phyloP scores from a whole-genome alignment of 495 filamentous ascomycete genomes.

The Lepidopterella palustris region DNA sequence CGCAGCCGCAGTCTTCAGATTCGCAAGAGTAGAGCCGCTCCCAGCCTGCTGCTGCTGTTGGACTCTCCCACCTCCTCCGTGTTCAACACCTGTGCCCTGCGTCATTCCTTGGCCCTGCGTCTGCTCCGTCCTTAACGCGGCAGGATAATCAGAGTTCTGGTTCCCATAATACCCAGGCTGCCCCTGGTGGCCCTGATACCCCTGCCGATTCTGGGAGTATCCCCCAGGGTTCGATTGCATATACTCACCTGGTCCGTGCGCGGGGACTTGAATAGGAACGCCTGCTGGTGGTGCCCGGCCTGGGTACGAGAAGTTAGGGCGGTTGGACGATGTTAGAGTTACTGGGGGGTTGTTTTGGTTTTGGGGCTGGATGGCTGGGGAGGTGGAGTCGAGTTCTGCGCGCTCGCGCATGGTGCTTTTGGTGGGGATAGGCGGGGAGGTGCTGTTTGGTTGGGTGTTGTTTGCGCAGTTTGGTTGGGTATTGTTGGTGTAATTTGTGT shows the following conservation, averaged over 20 bases:
- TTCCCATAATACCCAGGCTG: background rate
- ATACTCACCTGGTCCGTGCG: conserved; percentile 5
- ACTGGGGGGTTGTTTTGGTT: conserved; percentile 16
- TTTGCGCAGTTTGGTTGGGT: background rate
- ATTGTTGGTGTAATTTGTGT: background rate
- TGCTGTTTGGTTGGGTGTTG: background rate
- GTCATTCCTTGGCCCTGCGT: background rate
- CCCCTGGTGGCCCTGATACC: background rate
- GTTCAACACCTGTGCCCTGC: background rate
- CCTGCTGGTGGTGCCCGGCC: conserved; percentile 18
- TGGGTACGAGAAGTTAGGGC: conserved; percentile 26
- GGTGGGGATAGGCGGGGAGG: conserved; percentile 19
- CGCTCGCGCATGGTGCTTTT: conserved; percentile 23
- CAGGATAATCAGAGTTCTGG: background rate
- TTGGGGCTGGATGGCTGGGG: conserved; percentile 10
- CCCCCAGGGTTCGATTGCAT: background rate
- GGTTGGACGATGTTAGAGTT: conserved; percentile 7
- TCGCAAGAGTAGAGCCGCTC: conserved; percentile 14
- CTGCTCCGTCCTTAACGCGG: conserved; percentile 8
- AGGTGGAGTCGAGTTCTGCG: conserved; percentile 17
- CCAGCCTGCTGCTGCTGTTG: background rate
- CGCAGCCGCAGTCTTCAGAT: conserved; percentile 24
- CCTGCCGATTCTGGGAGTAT: background rate
- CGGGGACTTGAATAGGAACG: conserved; percentile 15
- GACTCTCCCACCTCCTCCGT: no score